These are phyloP conservation scores for Penicilliopsis zonata DNA, from an alignment of 495 filamentous ascomycete species.

Conservation along the genomic window DNA sequence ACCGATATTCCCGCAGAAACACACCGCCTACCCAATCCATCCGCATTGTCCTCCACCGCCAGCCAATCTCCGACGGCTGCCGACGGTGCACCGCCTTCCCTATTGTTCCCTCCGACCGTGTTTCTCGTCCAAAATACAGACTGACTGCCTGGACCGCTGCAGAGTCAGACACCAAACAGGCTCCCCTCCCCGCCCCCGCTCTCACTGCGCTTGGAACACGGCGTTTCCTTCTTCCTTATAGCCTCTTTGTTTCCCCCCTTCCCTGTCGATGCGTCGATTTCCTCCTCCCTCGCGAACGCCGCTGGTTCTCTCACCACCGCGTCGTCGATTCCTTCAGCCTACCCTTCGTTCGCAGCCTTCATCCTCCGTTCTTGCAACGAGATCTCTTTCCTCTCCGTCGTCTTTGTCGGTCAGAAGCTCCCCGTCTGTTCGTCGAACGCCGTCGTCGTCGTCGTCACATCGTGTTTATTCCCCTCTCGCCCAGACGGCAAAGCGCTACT, in stretches of 20 bases:
- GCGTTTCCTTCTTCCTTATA: conserved; percentile 1
- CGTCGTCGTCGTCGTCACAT: conserved; percentile 6
- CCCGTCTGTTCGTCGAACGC: conserved; percentile 3
- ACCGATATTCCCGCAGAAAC: too few relatives aligned
- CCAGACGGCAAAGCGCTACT: conserved; percentile 30
- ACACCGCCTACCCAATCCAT: too few relatives aligned
- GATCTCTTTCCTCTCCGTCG: conserved; percentile 9
- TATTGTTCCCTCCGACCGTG: too few relatives aligned
- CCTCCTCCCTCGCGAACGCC: conserved; percentile 23
- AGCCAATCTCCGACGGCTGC: too few relatives aligned
- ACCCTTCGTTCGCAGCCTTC: conserved; percentile 11
- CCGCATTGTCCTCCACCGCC: too few relatives aligned
- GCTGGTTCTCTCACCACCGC: conserved; percentile 26
- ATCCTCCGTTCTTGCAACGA: conserved; percentile 15
- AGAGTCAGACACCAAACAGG: too few relatives aligned
- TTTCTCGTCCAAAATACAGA: too few relatives aligned
- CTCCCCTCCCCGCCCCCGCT: too few relatives aligned
- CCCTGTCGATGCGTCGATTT: conserved; percentile 24
- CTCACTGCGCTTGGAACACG: too few relatives aligned
- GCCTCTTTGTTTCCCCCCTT: conserved; percentile 5
- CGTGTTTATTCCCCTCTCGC: conserved; percentile 22
- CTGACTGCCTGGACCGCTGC: too few relatives aligned
- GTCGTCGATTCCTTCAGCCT: conserved; percentile 9
- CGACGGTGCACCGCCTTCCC: too few relatives aligned
- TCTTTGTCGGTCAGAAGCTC: conserved; percentile 3